Evolutionary conservation across 768 basidiomycete species (phyloP), one percentile per base, ranked within the genome.

Genomic region (Coprinopsis sp.): DNA sequence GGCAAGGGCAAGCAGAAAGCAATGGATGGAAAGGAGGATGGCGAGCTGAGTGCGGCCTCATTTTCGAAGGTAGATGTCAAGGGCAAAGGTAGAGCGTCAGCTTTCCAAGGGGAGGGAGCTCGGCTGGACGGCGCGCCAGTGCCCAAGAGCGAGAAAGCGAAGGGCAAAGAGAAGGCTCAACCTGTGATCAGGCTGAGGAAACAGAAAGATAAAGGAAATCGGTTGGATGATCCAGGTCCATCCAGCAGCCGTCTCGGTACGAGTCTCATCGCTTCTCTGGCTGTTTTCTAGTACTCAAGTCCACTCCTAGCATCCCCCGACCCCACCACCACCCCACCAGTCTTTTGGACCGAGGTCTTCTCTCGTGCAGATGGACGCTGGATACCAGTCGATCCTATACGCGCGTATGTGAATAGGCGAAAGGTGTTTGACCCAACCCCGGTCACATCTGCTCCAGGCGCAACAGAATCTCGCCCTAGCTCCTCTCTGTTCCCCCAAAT

Each of bases 301-400:
- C 19, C 31, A 27, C 40, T 19, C 7, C 42, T 33, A 72, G 68
- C 52, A 23, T 58, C 66, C 5, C 67, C 73, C 38, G 78, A 87
- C 64, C 84, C 84, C 41, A 69, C 66, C 29, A 72, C 52, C 43
- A 82, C 81, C 8, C 84, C 91, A 3, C 94, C 95, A 1, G 84
- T 93, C 3, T 91, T 93, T 64, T 99, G 96, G 96, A 90, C 88
- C 0, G 96, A 99, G 64, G 90, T 96, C 0, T 99, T 93, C 67
- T 94, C 91, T 6, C 82, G 90, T 18, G 82, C 93, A 6, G 92
- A 96, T 67, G 80, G 76, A 12, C 81, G 84, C 28, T 99, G 96
- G 96, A 68, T 98, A 12, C 84, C 93, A 0, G 84, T 98, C 30
- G 96, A 99, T 65, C 91, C 92, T 6, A 76, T 91, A 27, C 82